These are phyloP conservation scores for Penicillium freii DNA, from an alignment of 2,329 filamentous ascomycete species.

Conservation along the genomic window DNA sequence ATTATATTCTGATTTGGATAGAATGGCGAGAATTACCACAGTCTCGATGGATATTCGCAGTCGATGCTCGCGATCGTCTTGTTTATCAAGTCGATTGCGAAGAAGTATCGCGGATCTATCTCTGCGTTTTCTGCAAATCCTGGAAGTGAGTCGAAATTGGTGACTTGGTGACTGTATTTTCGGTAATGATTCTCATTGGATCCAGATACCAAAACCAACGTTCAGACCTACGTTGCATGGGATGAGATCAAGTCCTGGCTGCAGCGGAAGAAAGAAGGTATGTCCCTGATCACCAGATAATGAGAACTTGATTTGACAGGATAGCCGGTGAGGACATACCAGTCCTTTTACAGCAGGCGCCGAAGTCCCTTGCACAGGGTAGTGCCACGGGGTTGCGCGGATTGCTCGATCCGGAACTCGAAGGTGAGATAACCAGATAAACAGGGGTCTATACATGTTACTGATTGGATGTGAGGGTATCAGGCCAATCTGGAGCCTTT, in stretches of 20 bases:
- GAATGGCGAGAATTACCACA: conserved; percentile 27
- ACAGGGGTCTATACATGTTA: not conserved
- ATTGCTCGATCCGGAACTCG: conserved; percentile 25
- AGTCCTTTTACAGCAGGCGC: conserved; percentile 24
- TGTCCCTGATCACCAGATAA: not conserved
- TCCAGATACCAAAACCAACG: conserved; percentile 24
- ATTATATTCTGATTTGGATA: not conserved
- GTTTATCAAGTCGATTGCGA: conserved; percentile 24
- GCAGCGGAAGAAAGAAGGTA: conserved; percentile 25
- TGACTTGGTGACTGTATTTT: not conserved
- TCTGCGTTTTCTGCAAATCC: conserved; percentile 28
- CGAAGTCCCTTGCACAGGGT: conserved; percentile 24
- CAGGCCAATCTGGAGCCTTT: conserved; percentile 26
- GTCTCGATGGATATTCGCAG: conserved; percentile 26
- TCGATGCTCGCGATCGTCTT: conserved; percentile 31
- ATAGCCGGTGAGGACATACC: conserved; percentile 22
- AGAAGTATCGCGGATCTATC: conserved; percentile 11
- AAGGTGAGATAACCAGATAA: conserved; percentile 16
- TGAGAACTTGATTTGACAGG: not conserved
- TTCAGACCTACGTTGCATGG: conserved; percentile 22
- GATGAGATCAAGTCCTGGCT: conserved; percentile 26
- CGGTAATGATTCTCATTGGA: not conserved
- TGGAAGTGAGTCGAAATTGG: conserved; percentile 21
- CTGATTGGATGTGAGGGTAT: not conserved
- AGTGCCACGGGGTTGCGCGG: conserved; percentile 24